phyloP scores from a whole-genome alignment of 208 protist genomes.

The Tritrichomonas musculus region DNA sequence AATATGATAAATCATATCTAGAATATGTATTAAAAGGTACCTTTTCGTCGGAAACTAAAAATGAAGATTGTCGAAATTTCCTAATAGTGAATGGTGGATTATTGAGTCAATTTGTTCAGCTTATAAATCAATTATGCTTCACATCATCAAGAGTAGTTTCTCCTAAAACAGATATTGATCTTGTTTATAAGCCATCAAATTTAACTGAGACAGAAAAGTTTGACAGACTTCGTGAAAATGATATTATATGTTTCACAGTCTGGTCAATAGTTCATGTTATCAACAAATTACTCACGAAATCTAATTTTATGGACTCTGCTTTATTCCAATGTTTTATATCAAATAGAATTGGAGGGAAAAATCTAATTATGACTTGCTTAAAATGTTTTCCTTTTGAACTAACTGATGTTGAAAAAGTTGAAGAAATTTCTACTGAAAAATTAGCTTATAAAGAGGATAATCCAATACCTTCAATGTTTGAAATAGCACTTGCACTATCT shows the following conservation, averaged over 20 bases:
- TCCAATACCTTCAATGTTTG: not conserved
- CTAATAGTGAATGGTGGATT: not conserved
- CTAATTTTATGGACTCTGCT: not conserved
- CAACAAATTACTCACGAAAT: not conserved
- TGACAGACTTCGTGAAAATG: not conserved
- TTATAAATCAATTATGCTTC: not conserved
- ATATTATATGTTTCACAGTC: not conserved
- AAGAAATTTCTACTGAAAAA: too few relatives aligned
- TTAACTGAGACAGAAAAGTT: not conserved
- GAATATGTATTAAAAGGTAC: not conserved
- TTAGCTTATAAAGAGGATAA: too few relatives aligned
- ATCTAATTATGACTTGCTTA: too few relatives aligned
- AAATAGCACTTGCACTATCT: not conserved
- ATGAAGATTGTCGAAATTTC: not conserved
- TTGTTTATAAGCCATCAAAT: not conserved
- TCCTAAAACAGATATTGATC: not conserved
- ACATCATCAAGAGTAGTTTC: not conserved
- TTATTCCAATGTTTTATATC: too few relatives aligned
- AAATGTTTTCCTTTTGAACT: too few relatives aligned
- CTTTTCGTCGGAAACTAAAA: not conserved
- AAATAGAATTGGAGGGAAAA: too few relatives aligned
- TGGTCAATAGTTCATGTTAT: not conserved
- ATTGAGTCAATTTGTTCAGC: not conserved
- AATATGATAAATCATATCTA: not conserved
- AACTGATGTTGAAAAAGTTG: too few relatives aligned